phyloP scores from a whole-genome alignment of 2,329 filamentous ascomycete species.

The Teratosphaeria zuluensis region DNA sequence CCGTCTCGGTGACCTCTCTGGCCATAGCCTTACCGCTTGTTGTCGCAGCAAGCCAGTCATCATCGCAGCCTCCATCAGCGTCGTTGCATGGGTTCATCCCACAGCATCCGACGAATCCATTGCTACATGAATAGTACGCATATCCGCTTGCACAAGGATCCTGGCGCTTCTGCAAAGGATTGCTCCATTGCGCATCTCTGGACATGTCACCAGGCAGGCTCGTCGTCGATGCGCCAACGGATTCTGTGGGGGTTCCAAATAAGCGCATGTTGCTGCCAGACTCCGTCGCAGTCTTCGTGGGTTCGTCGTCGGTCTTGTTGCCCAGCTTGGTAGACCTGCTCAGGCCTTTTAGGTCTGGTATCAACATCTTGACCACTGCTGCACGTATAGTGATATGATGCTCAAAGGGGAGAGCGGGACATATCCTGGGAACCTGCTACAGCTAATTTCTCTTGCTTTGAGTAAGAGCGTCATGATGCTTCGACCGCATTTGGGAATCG shows the following conservation, averaged over 20 bases:
- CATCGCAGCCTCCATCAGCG: constrained; percentile 2
- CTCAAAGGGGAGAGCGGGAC: not conserved
- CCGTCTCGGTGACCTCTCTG: constrained; percentile 8
- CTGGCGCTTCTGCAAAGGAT: not conserved
- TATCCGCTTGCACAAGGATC: constrained; percentile 9
- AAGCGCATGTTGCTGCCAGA: not conserved
- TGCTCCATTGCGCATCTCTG: not conserved
- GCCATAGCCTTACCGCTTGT: not conserved
- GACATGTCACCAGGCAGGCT: not conserved
- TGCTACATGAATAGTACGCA: constrained; percentile 14
- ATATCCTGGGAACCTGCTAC: not conserved
- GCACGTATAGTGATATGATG: not conserved
- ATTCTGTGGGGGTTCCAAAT: not conserved
- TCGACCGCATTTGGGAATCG: not conserved
- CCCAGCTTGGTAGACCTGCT: constrained; percentile 4
- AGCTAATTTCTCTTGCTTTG: not conserved
- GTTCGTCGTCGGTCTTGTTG: not conserved
- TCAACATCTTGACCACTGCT: constrained; percentile 7
- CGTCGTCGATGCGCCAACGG: not conserved
- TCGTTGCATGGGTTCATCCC: constrained; percentile 16
- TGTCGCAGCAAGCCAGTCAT: not conserved
- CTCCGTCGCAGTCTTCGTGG: not conserved
- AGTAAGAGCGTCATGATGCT: not conserved
- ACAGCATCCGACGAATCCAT: constrained; percentile 21
- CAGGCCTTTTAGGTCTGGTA: constrained; percentile 10